A percentile compares a stretch with the other conserved stretches of the same genome.
Conservation (phyloP, 2,329 filamentous ascomycete genomes). For the Dactylellina drechsleri region DNA sequence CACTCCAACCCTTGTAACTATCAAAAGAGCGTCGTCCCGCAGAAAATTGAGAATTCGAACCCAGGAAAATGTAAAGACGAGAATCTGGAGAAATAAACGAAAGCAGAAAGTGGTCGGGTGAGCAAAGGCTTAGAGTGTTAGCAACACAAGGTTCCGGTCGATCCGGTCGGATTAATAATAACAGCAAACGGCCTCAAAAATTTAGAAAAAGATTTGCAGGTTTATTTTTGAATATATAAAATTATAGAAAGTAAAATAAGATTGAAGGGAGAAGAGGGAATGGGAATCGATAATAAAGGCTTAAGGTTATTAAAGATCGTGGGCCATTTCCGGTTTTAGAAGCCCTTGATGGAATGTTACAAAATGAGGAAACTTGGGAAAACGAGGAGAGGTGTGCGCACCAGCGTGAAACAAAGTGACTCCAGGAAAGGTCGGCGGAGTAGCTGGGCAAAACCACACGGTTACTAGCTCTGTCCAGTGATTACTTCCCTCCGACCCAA, state of each 20-base stretch:
- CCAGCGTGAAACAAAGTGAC: conserved; percentile 38
- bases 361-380: conserved; percentile 8
- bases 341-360: conserved; percentile 14
- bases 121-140: neutral
- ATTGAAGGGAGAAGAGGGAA: conserved; percentile 10
- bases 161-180: neutral
- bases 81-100: conserved; percentile 3
- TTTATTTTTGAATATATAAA: neutral
- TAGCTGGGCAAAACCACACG: neutral
- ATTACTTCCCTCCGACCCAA: neutral
- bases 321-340: neutral
- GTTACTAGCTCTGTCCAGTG: neutral
- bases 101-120: conserved; percentile 51
- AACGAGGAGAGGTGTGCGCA: conserved; percentile 13
- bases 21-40: conserved; percentile 5
- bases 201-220: neutral
- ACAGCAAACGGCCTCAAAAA: conserved; percentile 29
- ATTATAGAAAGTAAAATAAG: conserved; percentile 1
- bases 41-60: neutral
- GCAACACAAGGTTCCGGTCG: conserved; percentile 21
- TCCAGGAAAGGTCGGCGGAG: conserved; percentile 25
- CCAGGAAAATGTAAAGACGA: neutral
- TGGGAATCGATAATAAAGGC: neutral
- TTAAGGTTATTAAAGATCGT: neutral
- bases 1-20: neutral